A percentile compares a stretch with the other conserved stretches of the same genome.
These are phyloP conservation scores for Solanum hybrid DNA, from an alignment of 305 asterid genomes.

Conservation along the genomic window DNA sequence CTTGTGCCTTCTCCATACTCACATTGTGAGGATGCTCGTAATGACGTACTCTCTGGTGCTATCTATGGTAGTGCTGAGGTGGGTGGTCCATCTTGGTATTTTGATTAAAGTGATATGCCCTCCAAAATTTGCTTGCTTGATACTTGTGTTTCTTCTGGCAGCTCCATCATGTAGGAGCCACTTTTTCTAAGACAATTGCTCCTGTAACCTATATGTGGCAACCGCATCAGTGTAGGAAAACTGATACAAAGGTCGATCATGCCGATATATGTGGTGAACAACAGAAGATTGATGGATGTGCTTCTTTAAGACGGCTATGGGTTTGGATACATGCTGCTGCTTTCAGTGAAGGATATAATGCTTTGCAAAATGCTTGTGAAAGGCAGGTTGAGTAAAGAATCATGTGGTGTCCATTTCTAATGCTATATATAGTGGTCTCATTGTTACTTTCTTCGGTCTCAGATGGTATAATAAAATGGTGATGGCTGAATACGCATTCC, in stretches of 20 bases:
- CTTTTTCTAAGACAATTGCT: conserved; percentile 28
- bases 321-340: conserved; percentile 88
- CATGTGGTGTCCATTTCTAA: neutral
- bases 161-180: conserved; percentile 56
- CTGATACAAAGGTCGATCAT: conserved; percentile 14
- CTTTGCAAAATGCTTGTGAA: conserved; percentile 48
- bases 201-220: conserved; percentile 45
- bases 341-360: conserved; percentile 61
- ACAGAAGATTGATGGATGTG: conserved; percentile 11
- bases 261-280: conserved; percentile 14
- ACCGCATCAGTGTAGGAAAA: neutral
- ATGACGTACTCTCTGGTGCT: conserved; percentile 43
- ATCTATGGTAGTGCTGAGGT: conserved; percentile 70
- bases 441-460: neutral
- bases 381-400: conserved; percentile 30
- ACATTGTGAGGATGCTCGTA: conserved; percentile 27
- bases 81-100: conserved; percentile 10
- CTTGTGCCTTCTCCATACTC: conserved; percentile 47
- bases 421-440: neutral
- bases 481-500: neutral
- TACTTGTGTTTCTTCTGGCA: conserved; percentile 22
- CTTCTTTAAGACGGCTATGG: conserved; percentile 52
- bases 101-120: neutral
- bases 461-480: neutral
- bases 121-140: conserved; percentile 3